Evolutionary conservation across 2,329 filamentous ascomycete species (phyloP).

Genomic region (Diaporthe sp.): DNA sequence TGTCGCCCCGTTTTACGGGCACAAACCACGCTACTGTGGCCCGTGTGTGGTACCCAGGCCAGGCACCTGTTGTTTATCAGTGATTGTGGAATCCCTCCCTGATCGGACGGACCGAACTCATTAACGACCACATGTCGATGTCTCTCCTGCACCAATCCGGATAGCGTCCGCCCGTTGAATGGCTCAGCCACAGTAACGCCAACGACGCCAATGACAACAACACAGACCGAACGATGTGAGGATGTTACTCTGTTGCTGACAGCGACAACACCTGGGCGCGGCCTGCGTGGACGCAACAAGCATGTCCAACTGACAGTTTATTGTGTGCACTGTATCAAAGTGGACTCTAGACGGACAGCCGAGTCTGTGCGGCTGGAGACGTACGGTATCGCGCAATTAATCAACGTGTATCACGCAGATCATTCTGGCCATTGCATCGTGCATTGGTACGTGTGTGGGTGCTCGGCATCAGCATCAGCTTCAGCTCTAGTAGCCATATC

Average conservation of each 20-base stretch:
- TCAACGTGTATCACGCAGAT: neutral
- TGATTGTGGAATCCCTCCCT: neutral
- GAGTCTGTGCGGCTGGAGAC: neutral
- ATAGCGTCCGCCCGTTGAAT: slow-evolving; percentile 20
- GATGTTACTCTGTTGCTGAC: neutral
- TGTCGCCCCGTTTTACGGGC: neutral
- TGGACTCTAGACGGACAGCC: neutral
- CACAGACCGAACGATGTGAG: neutral
- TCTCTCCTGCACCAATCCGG: slow-evolving; percentile 1
- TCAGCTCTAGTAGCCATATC: neutral
- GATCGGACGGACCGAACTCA: slow-evolving; percentile 25
- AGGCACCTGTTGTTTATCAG: neutral
- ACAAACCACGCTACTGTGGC: neutral
- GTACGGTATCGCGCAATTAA: neutral
- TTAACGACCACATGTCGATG: neutral
- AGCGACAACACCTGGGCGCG: neutral
- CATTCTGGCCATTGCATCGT: neutral
- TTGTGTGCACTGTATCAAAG: neutral
- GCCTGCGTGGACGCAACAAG: neutral
- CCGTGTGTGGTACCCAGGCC: no score
- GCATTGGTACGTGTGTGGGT: neutral
- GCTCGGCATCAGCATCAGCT: neutral
- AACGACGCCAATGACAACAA: neutral
- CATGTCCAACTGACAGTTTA: neutral
- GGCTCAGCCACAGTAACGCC: neutral